Evolutionary conservation across 345 rosid species (phyloP).

Genomic region (Cardiospermum halicacabum): DNA sequence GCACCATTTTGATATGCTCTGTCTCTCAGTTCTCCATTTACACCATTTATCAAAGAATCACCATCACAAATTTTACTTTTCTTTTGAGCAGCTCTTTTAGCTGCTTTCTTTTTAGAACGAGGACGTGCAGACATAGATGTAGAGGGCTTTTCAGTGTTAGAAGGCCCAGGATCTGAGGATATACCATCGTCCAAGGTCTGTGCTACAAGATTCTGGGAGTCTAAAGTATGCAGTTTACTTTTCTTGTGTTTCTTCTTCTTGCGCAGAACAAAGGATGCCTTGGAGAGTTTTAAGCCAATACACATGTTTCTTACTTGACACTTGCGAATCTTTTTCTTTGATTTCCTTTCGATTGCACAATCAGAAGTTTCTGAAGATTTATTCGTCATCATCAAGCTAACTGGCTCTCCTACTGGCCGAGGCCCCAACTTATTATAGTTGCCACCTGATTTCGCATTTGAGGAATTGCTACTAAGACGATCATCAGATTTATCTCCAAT

Average conservation of each 20-base stretch:
- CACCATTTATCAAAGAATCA: conserved; percentile 19
- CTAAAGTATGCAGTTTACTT: conserved; percentile 27
- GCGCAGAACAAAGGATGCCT: conserved; percentile 30
- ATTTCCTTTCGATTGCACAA: conserved; percentile 21
- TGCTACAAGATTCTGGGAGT: conserved; percentile 21
- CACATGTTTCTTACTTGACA: conserved; percentile 21
- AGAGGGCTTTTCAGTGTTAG: conserved; percentile 41
- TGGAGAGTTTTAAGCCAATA: conserved; percentile 43
- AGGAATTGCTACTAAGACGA: conserved; percentile 14
- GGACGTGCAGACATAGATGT: conserved; percentile 12
- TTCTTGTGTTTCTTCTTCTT: conserved; percentile 51
- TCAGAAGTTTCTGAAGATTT: conserved; percentile 20
- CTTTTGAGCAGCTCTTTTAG: conserved; percentile 11
- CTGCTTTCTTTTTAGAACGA: conserved; percentile 24
- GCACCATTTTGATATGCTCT: conserved; percentile 40
- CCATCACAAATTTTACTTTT: conserved; percentile 18
- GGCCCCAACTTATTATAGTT: conserved; percentile 18
- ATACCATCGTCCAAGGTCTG: conserved; percentile 25
- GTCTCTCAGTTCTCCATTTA: conserved; percentile 29
- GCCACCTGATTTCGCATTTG: conserved; percentile 23
- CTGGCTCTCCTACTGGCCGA: conserved; percentile 13
- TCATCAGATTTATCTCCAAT: conserved; percentile 17
- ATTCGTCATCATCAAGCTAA: conserved; percentile 10
- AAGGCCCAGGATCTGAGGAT: conserved; percentile 42
- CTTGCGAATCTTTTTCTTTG: conserved; percentile 45